Base-by-base conservation (phyloP, 371 early-diverging fungal genomes). In the Mortierella sp. region DNA sequence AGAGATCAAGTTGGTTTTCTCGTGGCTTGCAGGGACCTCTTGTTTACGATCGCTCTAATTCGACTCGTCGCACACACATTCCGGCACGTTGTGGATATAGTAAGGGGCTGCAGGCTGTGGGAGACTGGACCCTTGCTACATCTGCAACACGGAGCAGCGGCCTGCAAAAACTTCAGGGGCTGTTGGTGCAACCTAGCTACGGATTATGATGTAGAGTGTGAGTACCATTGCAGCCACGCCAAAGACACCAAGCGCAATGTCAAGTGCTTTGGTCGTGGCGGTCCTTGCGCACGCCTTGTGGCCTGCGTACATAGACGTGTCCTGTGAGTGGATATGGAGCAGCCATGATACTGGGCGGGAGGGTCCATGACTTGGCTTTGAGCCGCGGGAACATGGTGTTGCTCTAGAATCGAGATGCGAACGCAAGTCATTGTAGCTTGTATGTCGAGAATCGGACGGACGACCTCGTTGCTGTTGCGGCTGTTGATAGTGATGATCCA, bases 171-270 rank as follows among this genome's bases (percentile, higher is more conserved):
- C 38, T 27, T 64, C 68, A 23, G 64, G 55, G 18, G 46, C 43
- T 3, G 50, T 18, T 9, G 52, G 41, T 5, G 27, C 56, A 27
- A 73, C 41, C 93, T 93, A 94, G 42, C 88, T 85, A 50, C 78
- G 69, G 24, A 94, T 54, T 2, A 93, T 95, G 38, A 93, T 86
- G 56, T 76, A 86, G 7, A 93, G 89, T 2, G 92, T 92, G 64
- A 92, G 94, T 5, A 88, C 59, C 89, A 93, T 89, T 28, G 87
- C 89, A 8, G 86, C 59, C 7, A 88, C 41, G 23, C 94, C 95
- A 87, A 96, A 89, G 16, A 79, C 59, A 42, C 90, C 85, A 18
- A 95, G 79, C 6, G 78, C 31, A 34, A 87, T 68, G 71, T 94
- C 94, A 26, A 61, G 27, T 21, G 51, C 69, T 59, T 67, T 68